Base-by-base conservation (phyloP, 2,329 filamentous ascomycete genomes). In the Gyromitra esculenta region DNA sequence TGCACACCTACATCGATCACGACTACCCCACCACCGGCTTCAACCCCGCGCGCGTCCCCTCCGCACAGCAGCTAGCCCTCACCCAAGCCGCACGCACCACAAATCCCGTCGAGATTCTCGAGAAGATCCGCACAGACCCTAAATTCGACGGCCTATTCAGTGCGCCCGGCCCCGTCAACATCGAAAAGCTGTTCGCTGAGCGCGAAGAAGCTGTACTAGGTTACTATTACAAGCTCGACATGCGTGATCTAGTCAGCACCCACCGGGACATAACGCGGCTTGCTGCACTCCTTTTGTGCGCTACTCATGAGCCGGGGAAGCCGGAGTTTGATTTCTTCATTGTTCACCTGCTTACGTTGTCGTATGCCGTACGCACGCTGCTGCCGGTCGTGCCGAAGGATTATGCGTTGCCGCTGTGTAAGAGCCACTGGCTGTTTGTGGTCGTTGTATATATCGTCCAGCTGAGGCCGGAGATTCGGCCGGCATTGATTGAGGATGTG, bases 381-480 rank as follows among this genome's bases (percentile, higher is more conserved):
- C 85, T 99, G 1, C 93, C 96, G 0, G 83, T 93, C 45, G 85
- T 97, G 9, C 93, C 94, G 0, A 84, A 87, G 13, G 88, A 89
- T 81, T 91, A 90, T 80, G 95, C 97, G 80, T 83, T 93, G 59
- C 85, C 85, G 25, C 85, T 99, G 86, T 98, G 59, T 7, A 87
- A 92, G 50, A 90, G 97, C 82, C 98, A 96, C 94, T 97, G 93
- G 92, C 85, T 99, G 4, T 88, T 97, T 54, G 89, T 91, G 0
- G 83, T 97, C 54, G 88, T 90, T 0, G 88, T 94, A 9, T 98
- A 96, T 82, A 89, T 97, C 68, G 85, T 90, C 1, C 91, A 92
- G 81, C 85, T 91, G 35, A 87, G 95, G 21, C 96, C 94, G 0
- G 85, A 86, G 74, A 89, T 97, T 73, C 87, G 91, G 70, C 85